Base-by-base conservation (phyloP, 2,329 filamentous ascomycete genomes). In the Colletotrichum neosansevieriae region DNA sequence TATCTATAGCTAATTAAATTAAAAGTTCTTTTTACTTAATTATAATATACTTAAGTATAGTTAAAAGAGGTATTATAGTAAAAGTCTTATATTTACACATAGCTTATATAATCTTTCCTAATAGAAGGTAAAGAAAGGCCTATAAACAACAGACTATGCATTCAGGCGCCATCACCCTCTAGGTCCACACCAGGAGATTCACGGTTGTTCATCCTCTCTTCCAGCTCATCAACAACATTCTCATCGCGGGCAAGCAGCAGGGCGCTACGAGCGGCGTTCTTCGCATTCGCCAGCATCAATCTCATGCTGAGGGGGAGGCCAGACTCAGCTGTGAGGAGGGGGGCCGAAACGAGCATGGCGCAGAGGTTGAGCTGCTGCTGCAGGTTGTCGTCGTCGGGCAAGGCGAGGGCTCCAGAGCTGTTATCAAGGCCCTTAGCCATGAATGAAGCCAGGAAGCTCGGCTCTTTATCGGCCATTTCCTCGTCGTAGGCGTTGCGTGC, bases 181-280 rank as follows among this genome's bases (percentile, higher is more conserved):
- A 19, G 17, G 19, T 49, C 45, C 6, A 49, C 45, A 49, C 11
- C 13, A 24, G 29, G 19, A 49, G 45, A 49, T 21, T 49, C 19
- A 4, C 45, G 45, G 45, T 19, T 49, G 4, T 49, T 49, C 45
- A 49, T 10, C 45, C 45, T 49, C 45, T 49, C 45, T 49, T 49
- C 45, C 45, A 49, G n/a, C 45, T 49, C 45, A 6, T 49, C 45
- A 29, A 49, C 45, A 24, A 49, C 45, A 49, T 49, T 49, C 45
- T 49, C 19, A 2, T 49, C 19, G 45, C 45, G 45, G 19, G 45
- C 45, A 49, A 49, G 45, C 19, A 49, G 45, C n/a, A 49, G 45
- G 19, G 45, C 45, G 45, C 19, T 24, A 29, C 45, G 19, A 15
- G 45, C 45, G 45, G 45, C 45, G 45, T 49, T 49, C 45, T 49